These are phyloP conservation scores for Bombardia bombarda DNA, from an alignment of 495 filamentous ascomycete genomes.

Conservation along the genomic window DNA sequence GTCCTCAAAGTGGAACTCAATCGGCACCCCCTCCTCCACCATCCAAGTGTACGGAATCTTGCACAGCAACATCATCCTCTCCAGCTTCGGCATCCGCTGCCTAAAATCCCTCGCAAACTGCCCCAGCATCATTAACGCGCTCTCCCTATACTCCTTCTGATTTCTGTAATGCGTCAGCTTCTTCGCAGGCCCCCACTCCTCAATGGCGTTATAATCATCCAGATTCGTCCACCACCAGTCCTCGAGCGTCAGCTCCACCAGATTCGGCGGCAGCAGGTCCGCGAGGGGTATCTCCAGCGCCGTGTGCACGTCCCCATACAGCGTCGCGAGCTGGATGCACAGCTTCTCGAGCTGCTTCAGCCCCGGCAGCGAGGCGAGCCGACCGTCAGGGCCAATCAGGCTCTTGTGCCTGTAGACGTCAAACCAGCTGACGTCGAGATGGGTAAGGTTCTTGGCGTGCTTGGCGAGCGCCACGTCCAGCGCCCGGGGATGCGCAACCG, in stretches of 20 bases:
- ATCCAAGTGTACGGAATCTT: slow-evolving; percentile 24
- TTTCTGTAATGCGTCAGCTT: slow-evolving; percentile 15
- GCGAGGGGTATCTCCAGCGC: slow-evolving; percentile 10
- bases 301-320: slow-evolving; percentile 13
- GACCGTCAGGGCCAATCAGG: slow-evolving; percentile 19
- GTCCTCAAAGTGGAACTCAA: slow-evolving; percentile 18
- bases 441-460: slow-evolving; percentile 17
- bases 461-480: slow-evolving; percentile 17
- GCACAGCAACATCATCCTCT: slow-evolving; percentile 16
- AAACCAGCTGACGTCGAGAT: slow-evolving; percentile 22
- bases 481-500: slow-evolving; percentile 11
- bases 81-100: slow-evolving; percentile 6
- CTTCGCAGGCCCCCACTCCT: slow-evolving; percentile 8
- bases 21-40: slow-evolving; percentile 5
- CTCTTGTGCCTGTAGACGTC: slow-evolving; percentile 10
- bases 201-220: slow-evolving; percentile 7
- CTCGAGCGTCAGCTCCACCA: slow-evolving; percentile 23
- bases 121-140: slow-evolving; percentile 14
- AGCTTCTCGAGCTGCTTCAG: slow-evolving; percentile 15
- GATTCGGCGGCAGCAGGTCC: slow-evolving; percentile 21
- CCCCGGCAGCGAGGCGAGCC: slow-evolving; percentile 14
- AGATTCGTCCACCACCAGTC: slow-evolving; percentile 26
- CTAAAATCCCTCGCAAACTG: slow-evolving; percentile 12
- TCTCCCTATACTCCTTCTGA: slow-evolving; percentile 12
- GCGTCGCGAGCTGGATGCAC: slow-evolving; percentile 18